phyloP scores from a whole-genome alignment of 495 filamentous ascomycete genomes.

The Hypoxylon fuscum region DNA sequence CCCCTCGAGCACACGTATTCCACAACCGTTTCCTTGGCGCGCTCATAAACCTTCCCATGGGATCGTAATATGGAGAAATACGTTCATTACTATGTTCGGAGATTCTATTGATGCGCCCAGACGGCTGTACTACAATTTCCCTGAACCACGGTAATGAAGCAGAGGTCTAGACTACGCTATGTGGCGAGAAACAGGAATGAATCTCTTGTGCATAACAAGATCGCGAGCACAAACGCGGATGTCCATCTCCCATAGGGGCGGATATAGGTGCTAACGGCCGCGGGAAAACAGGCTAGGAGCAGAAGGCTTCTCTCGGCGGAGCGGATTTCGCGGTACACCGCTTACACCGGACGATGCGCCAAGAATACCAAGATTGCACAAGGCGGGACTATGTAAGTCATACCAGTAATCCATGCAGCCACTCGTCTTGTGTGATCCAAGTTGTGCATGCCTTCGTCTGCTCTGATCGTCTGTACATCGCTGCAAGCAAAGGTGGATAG shows the following conservation, averaged over 20 bases:
- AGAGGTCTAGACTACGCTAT: neutral
- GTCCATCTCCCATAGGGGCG: too few species aligned
- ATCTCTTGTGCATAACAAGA: too few species aligned
- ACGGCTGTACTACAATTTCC: too few species aligned
- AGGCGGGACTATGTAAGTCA: constrained; percentile 31
- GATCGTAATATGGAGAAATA: constrained; percentile 9
- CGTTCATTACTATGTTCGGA: constrained; percentile 21
- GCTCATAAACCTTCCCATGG: constrained; percentile 7
- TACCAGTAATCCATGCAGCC: constrained; percentile 7
- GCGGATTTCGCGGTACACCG: constrained; percentile 30
- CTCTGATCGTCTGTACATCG: neutral
- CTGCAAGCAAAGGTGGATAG: neutral
- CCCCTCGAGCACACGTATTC: constrained; percentile 11
- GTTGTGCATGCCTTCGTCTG: constrained; percentile 2
- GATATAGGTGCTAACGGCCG: too few species aligned
- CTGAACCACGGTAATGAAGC: constrained; percentile 16
- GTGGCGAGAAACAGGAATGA: too few species aligned
- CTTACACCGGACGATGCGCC: constrained; percentile 20
- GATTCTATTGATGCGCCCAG: constrained; percentile 18
- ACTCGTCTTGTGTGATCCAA: constrained; percentile 5
- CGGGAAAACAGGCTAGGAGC: too few species aligned
- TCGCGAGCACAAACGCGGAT: too few species aligned
- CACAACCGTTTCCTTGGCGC: constrained; percentile 15
- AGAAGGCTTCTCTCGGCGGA: constrained; percentile 21
- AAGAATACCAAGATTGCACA: constrained; percentile 30